phyloP scores from a whole-genome alignment of 2,329 filamentous ascomycete genomes.

The Herpotrichia juniperi region DNA sequence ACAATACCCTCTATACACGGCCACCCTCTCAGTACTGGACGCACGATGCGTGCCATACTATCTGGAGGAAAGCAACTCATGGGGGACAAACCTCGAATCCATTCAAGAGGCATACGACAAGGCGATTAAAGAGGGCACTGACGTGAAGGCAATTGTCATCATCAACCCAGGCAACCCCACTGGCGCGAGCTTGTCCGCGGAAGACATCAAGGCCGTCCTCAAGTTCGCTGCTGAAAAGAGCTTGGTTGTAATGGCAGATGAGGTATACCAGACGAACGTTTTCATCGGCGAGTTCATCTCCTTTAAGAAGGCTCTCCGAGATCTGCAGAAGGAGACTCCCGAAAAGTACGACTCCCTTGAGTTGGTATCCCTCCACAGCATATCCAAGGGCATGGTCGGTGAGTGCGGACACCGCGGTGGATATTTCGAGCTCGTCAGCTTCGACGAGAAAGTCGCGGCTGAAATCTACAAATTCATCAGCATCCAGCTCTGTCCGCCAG shows the following conservation, averaged over 20 bases:
- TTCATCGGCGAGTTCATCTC: slow-evolving; percentile 93
- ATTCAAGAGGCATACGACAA: slow-evolving; percentile 77
- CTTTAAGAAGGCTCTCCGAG: slow-evolving; percentile 88
- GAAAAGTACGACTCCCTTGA: slow-evolving; percentile 85
- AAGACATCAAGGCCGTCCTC: slow-evolving; percentile 83
- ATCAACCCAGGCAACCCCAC: slow-evolving; percentile 99
- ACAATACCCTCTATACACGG: slow-evolving; percentile 97
- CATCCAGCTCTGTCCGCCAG: slow-evolving; percentile 94
- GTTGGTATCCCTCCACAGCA: slow-evolving; percentile 88
- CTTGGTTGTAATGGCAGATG: slow-evolving; percentile 90
- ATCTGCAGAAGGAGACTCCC: slow-evolving; percentile 71
- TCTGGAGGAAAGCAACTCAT: slow-evolving; percentile 83
- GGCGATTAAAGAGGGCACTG: slow-evolving; percentile 76
- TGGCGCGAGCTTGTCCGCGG: slow-evolving; percentile 79
- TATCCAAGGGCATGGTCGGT: slow-evolving; percentile 98
- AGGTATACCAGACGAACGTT: slow-evolving; percentile 99
- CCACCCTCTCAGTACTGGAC: slow-evolving; percentile 83
- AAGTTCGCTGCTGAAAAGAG: slow-evolving; percentile 84
- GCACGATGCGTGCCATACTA: slow-evolving; percentile 91
- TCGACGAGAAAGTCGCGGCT: slow-evolving; percentile 81
- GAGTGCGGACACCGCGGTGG: slow-evolving; percentile 98
- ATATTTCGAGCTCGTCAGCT: slow-evolving; percentile 95
- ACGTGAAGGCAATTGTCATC: slow-evolving; percentile 91
- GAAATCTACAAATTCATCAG: slow-evolving; percentile 99
- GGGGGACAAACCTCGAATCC: slow-evolving; percentile 84